Evolutionary conservation across 371 early-diverging fungal species (phyloP).

Genomic region (Sanchytrium tribonematis): DNA sequence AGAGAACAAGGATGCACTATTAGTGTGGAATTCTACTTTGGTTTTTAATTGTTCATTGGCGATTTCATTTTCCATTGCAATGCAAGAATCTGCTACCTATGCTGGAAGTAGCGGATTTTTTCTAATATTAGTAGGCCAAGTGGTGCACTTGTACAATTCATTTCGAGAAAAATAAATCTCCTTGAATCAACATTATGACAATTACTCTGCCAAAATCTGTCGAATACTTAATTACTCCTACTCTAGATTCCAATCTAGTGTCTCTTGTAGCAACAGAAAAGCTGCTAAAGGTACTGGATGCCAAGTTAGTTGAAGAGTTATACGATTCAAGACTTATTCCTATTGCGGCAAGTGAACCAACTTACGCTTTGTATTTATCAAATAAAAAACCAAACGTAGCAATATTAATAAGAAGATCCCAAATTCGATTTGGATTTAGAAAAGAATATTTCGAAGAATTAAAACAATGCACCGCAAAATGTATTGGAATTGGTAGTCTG

Average conservation of each 20-base stretch:
- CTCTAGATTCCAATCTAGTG: neutral
- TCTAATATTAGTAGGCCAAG: neutral
- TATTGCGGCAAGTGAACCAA: neutral
- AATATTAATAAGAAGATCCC: neutral
- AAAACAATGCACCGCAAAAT: constrained; percentile 1
- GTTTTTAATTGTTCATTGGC: neutral
- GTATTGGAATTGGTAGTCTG: neutral
- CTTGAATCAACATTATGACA: no score
- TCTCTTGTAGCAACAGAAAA: neutral
- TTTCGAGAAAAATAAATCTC: no score
- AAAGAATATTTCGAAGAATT: neutral
- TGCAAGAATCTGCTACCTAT: neutral
- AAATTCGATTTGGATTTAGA: neutral
- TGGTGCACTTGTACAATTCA: neutral
- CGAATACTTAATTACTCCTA: neutral
- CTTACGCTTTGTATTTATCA: neutral
- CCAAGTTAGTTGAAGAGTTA: neutral
- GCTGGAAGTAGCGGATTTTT: neutral
- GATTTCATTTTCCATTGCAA: neutral
- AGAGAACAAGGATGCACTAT: neutral
- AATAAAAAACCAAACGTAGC: neutral
- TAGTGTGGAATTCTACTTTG: neutral
- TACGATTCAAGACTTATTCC: neutral
- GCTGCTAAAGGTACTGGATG: neutral
- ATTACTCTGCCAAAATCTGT: neutral